These are phyloP conservation scores for Paramecium sonneborni DNA, from an alignment of 73 alveolate genomes.

Conservation along the genomic window DNA sequence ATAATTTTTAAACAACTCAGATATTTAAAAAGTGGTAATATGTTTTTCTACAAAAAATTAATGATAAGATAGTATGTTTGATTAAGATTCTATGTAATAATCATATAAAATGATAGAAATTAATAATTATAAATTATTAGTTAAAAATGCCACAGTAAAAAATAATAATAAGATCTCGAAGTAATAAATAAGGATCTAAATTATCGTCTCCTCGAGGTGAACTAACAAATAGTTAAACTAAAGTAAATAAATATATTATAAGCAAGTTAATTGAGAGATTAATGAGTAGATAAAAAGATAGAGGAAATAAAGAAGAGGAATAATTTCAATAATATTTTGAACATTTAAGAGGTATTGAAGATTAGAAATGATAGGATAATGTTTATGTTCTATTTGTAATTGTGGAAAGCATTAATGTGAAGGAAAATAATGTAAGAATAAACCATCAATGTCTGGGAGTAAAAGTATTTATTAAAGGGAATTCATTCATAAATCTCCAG, in stretches of 20 bases:
- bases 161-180: background rate
- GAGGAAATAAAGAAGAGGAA: background rate
- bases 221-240: too few relatives aligned
- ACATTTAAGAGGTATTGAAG: background rate
- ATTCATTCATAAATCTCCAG: background rate
- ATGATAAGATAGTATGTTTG: background rate
- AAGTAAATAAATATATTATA: too few relatives aligned
- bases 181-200: background rate
- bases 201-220: background rate
- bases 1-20: background rate
- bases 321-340: background rate
- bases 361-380: background rate
- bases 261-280: background rate
- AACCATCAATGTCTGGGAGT: background rate
- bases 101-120: background rate
- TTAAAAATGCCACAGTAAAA: background rate
- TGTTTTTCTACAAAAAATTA: background rate
- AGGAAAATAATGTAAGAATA: constrained; percentile 5
- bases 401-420: constrained; percentile 46
- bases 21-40: background rate
- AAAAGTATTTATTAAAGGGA: background rate
- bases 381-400: constrained; percentile 36
- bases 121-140: background rate
- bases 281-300: background rate
- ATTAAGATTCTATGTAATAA: background rate